These are phyloP conservation scores for Physcomitrellopsis africana DNA, from an alignment of 225 moss, liverwort and hornwort genomes.

Conservation along the genomic window DNA sequence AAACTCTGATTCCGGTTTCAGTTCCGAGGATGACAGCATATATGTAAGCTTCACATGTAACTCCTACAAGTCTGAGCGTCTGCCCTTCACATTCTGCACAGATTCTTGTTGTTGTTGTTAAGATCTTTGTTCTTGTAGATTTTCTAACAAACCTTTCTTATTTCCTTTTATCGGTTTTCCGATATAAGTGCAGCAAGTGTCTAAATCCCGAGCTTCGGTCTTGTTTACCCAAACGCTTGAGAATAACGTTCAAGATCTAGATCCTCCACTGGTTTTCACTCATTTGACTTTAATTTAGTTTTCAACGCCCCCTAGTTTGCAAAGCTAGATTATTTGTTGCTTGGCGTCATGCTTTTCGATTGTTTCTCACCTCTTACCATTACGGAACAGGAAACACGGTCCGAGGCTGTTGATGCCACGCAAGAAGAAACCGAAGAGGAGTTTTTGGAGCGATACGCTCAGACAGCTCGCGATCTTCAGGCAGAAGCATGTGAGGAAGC, in stretches of 20 bases:
- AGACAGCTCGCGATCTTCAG: slow-evolving; percentile 75
- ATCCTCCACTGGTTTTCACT: too few species aligned
- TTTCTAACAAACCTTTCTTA: too few species aligned
- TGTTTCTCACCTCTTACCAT: not conserved
- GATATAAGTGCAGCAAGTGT: too few species aligned
- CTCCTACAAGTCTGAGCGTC: not conserved
- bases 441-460: slow-evolving; percentile 79
- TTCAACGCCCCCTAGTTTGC: too few species aligned
- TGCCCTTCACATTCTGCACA: not conserved
- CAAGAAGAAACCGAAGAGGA: slow-evolving; percentile 81
- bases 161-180: not conserved
- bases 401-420: slow-evolving; percentile 55
- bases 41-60: slow-evolving; percentile 34
- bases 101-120: not conserved
- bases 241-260: too few species aligned
- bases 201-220: too few species aligned
- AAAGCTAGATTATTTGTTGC: not conserved
- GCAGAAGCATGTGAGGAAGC: slow-evolving; percentile 78
- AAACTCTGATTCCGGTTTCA: slow-evolving; percentile 44
- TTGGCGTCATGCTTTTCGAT: not conserved
- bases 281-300: too few species aligned
- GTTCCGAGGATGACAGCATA: slow-evolving; percentile 53
- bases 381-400: slow-evolving; percentile 48
- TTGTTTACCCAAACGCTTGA: too few species aligned
- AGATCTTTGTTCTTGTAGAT: too few species aligned